Percentiles rank a stretch among this genome's conserved stretches.
phyloP scores from a whole-genome alignment of 1,139 yeast genomes.

The Tardiomyces depauwii region DNA sequence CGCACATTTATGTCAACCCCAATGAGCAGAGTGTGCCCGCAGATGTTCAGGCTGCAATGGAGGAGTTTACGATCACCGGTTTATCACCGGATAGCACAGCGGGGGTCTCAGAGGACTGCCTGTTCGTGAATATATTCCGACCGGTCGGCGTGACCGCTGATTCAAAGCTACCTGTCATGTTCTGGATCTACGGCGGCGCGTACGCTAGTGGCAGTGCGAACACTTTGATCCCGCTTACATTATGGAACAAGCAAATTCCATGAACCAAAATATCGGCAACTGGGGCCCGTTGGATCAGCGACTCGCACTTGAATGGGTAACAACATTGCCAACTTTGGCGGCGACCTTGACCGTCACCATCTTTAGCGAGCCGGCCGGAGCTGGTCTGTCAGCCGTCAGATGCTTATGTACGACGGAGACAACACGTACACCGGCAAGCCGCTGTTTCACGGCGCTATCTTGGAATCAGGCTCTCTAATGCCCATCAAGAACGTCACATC shows the following conservation, averaged over 20 bases:
- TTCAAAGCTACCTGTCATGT: conserved; percentile 16
- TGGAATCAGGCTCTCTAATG: conserved; percentile 21
- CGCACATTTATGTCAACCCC: not conserved
- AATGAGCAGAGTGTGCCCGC: not conserved
- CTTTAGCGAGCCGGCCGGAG: conserved; percentile 28
- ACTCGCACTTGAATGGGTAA: conserved; percentile 27
- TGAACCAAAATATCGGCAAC: conserved; percentile 20
- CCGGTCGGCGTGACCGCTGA: conserved; percentile 9
- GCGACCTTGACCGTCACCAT: conserved; percentile 26
- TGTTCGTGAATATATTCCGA: conserved; percentile 18
- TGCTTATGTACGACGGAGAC: conserved; percentile 9
- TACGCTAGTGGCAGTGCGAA: conserved; percentile 21
- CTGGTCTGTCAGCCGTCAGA: conserved; percentile 16
- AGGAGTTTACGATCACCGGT: too few relatives aligned
- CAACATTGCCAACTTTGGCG: conserved; percentile 27
- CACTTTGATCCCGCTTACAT: conserved; percentile 16
- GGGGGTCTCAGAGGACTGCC: conserved; percentile 19
- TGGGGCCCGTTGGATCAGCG: conserved; percentile 26
- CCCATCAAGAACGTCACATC: not conserved
- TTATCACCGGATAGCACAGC: too few relatives aligned
- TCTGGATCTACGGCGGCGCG: conserved; percentile 32
- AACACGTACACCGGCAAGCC: not conserved
- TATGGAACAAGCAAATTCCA: conserved; percentile 22
- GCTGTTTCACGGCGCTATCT: conserved; percentile 18
- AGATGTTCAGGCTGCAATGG: too few relatives aligned